phyloP scores from a whole-genome alignment of 1,284 basidiomycete species.

The Sporisorium sorghi region DNA sequence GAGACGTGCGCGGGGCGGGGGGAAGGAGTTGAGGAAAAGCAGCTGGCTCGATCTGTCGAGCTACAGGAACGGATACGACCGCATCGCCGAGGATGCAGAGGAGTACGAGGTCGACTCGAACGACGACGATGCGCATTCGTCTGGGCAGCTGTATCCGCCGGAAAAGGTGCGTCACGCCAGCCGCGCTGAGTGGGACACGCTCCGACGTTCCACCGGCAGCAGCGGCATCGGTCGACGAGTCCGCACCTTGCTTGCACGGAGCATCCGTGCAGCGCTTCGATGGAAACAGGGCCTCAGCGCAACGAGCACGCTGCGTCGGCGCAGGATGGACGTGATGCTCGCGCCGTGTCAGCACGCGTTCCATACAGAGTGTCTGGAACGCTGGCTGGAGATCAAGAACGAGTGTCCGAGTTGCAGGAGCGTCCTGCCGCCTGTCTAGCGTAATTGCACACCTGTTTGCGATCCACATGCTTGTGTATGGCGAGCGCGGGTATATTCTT shows the following conservation, averaged over 20 bases:
- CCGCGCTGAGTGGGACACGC: not conserved
- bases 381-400: conserved; percentile 48
- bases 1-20: not conserved
- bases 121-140: not conserved
- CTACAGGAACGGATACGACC: conserved; percentile 11
- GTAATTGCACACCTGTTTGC: not conserved
- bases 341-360: conserved; percentile 48
- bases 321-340: conserved; percentile 44
- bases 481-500: not conserved
- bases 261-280: not conserved
- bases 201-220: not conserved
- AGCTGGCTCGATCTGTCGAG: conserved; percentile 1
- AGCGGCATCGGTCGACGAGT: not conserved
- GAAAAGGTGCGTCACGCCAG: conserved; percentile 11
- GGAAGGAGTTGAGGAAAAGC: not conserved
- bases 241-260: conserved; percentile 4
- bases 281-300: conserved; percentile 21
- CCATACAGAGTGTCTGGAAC: conserved; percentile 46
- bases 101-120: conserved; percentile 18
- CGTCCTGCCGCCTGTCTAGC: conserved; percentile 29
- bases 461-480: not conserved
- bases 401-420: conserved; percentile 52
- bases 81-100: conserved; percentile 17
- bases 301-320: conserved; percentile 6
- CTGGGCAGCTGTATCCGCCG: conserved; percentile 5